Evolutionary conservation across 228 moss, liverwort and hornwort species (phyloP), one percentile per base, ranked within the genome.

Genomic region (Sphagnum magellanicum): DNA sequence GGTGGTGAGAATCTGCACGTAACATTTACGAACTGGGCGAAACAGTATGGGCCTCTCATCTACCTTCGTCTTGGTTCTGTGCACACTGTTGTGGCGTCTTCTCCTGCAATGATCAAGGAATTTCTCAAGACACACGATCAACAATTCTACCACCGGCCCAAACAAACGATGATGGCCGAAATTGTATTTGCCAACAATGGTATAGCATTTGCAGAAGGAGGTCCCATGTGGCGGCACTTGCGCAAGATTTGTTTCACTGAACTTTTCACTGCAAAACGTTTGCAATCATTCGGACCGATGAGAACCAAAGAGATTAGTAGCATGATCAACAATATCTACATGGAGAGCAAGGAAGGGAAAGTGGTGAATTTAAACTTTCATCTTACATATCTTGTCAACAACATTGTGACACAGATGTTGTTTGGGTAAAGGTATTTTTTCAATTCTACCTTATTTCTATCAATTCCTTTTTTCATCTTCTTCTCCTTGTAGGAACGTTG

Each of bases 41-140:
- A 76, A 53, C 60, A 64, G 16, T 84, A 84, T 6, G 84, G 84
- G 0, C 78, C 78, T 46, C 75, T 84, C 10, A 70, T 77, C 71
- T 81, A 62, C 13, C 78, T 84, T 0, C 64, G 78, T 0, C 17
- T 84, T 51, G 84, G 84, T 9, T 81, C 84, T 0, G 76, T 81
- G 67, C 84, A 75, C 5, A 77, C 78, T 49, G 73, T 84, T 9
- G 79, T 84, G 59, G 76, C 78, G 46, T 67, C 73, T 59, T 73
- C 76, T 9, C 78, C 78, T 4, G 74, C 66, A 0, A 72, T 84
- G 75, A 77, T 74, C 5, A 11, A 62, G 3, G 84, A 84, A n/a
- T 73, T 84, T 10, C 16, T 84, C 65, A 74, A 78, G 63, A 78
- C 76, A 5, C 71, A 84, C 0, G 84, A 81, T 59, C 32, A 32